Conservation (phyloP, 306 rosid genomes). For the Trifolium dubium region DNA sequence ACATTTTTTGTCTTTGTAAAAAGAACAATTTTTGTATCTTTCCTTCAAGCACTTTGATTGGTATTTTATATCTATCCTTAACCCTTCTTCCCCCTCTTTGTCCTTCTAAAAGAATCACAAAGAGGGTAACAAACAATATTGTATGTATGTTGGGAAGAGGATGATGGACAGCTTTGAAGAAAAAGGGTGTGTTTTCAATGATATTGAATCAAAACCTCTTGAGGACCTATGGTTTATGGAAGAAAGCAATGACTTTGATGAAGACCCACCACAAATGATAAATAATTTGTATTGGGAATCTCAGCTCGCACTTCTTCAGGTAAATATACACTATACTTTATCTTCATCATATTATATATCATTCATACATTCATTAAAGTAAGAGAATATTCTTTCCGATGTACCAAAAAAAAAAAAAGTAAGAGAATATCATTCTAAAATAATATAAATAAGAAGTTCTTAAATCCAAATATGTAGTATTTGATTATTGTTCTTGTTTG, state of each 20-base stretch:
- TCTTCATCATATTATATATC: not conserved
- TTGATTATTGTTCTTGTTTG: not conserved
- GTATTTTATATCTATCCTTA: not conserved
- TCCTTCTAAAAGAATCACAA: not conserved
- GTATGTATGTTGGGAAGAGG: not conserved
- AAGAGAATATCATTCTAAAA: too few species aligned
- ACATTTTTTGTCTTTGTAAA: not conserved
- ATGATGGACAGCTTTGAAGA: slow-evolving; percentile 67
- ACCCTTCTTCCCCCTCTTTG: not conserved
- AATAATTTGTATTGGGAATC: slow-evolving; percentile 65
- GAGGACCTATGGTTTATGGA: slow-evolving; percentile 41
- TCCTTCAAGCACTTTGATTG: not conserved
- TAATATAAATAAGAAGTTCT: not conserved
- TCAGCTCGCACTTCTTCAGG: slow-evolving; percentile 60
- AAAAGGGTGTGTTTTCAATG: slow-evolving; percentile 46
- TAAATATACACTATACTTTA: slow-evolving; percentile 13
- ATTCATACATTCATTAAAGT: not conserved
- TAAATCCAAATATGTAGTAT: not conserved
- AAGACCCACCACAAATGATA: slow-evolving; percentile 21
- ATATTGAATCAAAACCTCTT: slow-evolving; percentile 9
- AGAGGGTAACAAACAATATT: not conserved
- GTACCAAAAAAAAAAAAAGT: too few species aligned
- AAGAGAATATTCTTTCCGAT: too few species aligned
- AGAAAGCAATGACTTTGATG: slow-evolving; percentile 2
- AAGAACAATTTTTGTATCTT: not conserved